A percentile compares a stretch with the other conserved stretches of the same genome.
Conservation (phyloP, 2,329 filamentous ascomycete genomes). For the Cordyceps cateniannulata region DNA sequence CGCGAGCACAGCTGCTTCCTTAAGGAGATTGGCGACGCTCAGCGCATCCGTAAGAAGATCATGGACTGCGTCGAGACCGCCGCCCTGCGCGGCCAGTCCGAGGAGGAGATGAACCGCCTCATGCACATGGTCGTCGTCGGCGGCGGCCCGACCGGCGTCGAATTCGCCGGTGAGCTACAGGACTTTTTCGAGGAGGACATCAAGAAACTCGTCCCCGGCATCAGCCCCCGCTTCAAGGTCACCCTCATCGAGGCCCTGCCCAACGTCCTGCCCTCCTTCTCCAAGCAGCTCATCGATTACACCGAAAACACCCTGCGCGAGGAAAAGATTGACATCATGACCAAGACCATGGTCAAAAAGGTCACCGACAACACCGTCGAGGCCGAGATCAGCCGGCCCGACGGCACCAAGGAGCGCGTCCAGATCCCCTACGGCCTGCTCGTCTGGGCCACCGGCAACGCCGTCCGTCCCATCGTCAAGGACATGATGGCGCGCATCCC, state of each 20-base stretch:
- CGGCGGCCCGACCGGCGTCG: constrained; percentile 92
- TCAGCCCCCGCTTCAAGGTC: constrained; percentile 90
- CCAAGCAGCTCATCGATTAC: constrained; percentile 98
- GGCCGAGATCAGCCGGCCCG: constrained; percentile 73
- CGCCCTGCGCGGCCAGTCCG: constrained; percentile 90
- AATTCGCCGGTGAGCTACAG: constrained; percentile 96
- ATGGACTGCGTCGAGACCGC: constrained; percentile 99
- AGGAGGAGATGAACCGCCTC: constrained; percentile 84
- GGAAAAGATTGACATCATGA: constrained; percentile 94
- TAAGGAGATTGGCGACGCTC: constrained; percentile 95
- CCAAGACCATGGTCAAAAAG: constrained; percentile 98
- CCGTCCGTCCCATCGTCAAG: constrained; percentile 79
- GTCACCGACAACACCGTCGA: constrained; percentile 91
- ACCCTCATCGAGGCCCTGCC: constrained; percentile 96
- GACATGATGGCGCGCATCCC: constrained; percentile 90
- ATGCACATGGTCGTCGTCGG: constrained; percentile 97
- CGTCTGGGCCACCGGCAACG: constrained; percentile 97
- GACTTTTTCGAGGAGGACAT: constrained; percentile 99
- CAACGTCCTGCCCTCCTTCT: constrained; percentile 96
- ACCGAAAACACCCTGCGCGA: constrained; percentile 99
- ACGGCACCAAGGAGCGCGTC: constrained; percentile 76
- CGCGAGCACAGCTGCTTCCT: constrained; percentile 94
- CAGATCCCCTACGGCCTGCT: constrained; percentile 89
- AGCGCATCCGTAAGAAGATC: constrained; percentile 94
- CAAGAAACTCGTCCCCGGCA: constrained; percentile 95